These are phyloP conservation scores for Carallia pectinifolia DNA, from an alignment of 345 rosid genomes.

Conservation along the genomic window DNA sequence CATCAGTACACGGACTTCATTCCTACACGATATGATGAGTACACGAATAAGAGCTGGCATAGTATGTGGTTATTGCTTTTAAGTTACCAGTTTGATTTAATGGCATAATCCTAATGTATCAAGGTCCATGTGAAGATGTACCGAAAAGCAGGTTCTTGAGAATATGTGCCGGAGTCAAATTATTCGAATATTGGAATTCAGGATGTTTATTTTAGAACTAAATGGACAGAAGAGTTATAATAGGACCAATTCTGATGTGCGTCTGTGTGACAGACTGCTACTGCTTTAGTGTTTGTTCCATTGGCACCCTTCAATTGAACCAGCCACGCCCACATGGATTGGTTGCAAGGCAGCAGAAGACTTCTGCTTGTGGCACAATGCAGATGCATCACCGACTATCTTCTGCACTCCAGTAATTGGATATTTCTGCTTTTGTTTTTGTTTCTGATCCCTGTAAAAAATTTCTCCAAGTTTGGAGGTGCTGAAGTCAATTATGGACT, in stretches of 20 bases:
- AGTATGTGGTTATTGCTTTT: too few relatives aligned
- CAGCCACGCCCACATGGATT: constrained; percentile 46
- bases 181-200: too few relatives aligned
- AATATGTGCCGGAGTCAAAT: too few relatives aligned
- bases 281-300: constrained; percentile 61
- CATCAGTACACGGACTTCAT: too few relatives aligned
- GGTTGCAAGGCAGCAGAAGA: constrained; percentile 79
- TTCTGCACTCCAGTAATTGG: constrained; percentile 42
- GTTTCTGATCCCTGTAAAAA: constrained; percentile 40
- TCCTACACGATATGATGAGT: too few relatives aligned
- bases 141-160: too few relatives aligned
- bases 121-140: too few relatives aligned
- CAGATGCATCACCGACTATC: constrained; percentile 41
- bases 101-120: too few relatives aligned
- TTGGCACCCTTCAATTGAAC: constrained; percentile 63
- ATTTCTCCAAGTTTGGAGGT: constrained; percentile 64
- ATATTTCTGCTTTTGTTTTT: constrained; percentile 46
- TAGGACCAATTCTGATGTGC: constrained; percentile 51
- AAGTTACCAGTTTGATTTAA: too few relatives aligned
- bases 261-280: constrained; percentile 78
- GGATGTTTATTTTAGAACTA: too few relatives aligned
- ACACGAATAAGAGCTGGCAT: too few relatives aligned
- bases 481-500: constrained; percentile 77
- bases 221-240: too few relatives aligned
- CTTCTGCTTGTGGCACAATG: constrained; percentile 85